Evolutionary conservation across 371 early-diverging fungal species (phyloP), one percentile per base, ranked within the genome.

Genomic region (Catenaria anguillulae): DNA sequence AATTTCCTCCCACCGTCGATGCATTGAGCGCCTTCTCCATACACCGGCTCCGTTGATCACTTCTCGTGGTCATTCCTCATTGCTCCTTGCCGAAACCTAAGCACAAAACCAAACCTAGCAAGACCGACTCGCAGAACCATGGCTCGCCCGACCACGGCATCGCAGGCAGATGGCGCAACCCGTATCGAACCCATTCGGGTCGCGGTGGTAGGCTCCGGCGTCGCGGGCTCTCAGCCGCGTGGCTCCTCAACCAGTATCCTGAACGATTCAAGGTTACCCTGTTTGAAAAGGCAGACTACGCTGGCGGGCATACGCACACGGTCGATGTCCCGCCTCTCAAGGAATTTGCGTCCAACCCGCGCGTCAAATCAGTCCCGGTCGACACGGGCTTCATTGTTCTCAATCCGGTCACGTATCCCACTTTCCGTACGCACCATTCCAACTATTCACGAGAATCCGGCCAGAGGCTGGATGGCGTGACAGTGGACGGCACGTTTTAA

Each of bases 371-470:
- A 19, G 70, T 76, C 42, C 75, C 77, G 55, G 82, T 83, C n/a
- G 84, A 83, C 65, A 79, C 80, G 15, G 84, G 84, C 31, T 84
- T 84, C 66, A 82, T 84, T 59, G 82, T 82, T 13, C 78, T 72
- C 69, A 84, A 84, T 63, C 69, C 67, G 3, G 64, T 77, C 48
- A 80, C 79, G 10, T 73, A 70, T 64, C 73, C 73, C n/a, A 73
- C 70, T 43, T 55, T 73, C 12, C 0, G 40, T 40, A 40, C 40
- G 40, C 17, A 17, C 40, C 40, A 10, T n/a, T n/a, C n/a, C n/a
- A n/a, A 66, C 29, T 63, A 34, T 23, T n/a, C n/a, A n/a, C n/a
- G n/a, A n/a, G n/a, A n/a, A n/a, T n/a, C n/a, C n/a, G n/a, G n/a
- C n/a, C n/a, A n/a, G n/a, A n/a, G n/a, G n/a, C n/a, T n/a, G n/a